phyloP scores from a whole-genome alignment of 2,329 filamentous ascomycete genomes.

The Talaromyces islandicus region DNA sequence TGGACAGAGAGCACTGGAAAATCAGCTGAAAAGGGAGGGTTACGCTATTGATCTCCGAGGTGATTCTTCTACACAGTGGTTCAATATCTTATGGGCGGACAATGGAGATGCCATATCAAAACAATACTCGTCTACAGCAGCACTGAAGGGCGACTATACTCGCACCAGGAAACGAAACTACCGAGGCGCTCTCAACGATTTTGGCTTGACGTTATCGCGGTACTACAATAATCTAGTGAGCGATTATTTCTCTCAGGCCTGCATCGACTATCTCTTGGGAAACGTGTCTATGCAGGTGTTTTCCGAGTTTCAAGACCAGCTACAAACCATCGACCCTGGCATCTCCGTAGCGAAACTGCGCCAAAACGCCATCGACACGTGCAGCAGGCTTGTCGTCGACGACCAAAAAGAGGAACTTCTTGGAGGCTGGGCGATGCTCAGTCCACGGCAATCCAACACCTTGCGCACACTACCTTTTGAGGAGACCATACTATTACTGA shows the following conservation, averaged over 20 bases:
- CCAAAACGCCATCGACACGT: conserved; percentile 84
- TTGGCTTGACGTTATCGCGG: conserved; percentile 74
- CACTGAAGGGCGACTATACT: conserved; percentile 95
- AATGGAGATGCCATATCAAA: conserved; percentile 95
- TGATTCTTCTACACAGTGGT: conserved; percentile 82
- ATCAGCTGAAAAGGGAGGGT: conserved; percentile 69
- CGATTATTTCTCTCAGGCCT: conserved; percentile 92
- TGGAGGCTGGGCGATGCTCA: conserved; percentile 82
- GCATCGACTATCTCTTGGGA: conserved; percentile 89
- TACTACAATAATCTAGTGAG: conserved; percentile 87
- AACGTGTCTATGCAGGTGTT: conserved; percentile 81
- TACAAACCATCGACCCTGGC: conserved; percentile 89
- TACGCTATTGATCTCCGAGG: conserved; percentile 68
- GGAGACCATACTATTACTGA: conserved; percentile 81
- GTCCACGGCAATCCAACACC: conserved; percentile 65
- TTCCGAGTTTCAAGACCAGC: conserved; percentile 86
- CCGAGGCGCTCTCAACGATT: conserved; percentile 82
- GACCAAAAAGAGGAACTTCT: conserved; percentile 80
- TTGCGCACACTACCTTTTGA: conserved; percentile 70
- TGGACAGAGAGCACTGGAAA: conserved; percentile 73
- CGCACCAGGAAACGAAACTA: conserved; percentile 86
- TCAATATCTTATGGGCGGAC: conserved; percentile 95
- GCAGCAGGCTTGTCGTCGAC: conserved; percentile 76
- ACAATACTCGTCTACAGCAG: conserved; percentile 91
- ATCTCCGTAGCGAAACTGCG: conserved; percentile 79